Base-by-base conservation (phyloP, 2,329 filamentous ascomycete species). In the Eutypa lata region DNA sequence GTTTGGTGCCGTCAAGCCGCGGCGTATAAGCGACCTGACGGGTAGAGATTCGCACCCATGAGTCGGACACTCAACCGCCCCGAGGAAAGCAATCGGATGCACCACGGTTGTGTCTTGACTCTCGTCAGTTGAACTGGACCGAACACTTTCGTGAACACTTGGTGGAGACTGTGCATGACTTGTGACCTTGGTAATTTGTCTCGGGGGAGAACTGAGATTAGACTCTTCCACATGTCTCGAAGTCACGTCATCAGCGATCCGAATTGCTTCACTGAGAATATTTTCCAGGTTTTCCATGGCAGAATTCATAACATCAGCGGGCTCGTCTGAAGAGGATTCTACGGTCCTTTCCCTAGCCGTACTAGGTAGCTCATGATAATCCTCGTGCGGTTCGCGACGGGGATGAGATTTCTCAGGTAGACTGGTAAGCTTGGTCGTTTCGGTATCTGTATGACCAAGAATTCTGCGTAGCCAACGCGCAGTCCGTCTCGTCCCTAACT, bases 181-280 rank as follows among this genome's bases (percentile, higher is more conserved):
- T 19, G 49, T 50, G 7, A 21, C 46, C 28, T 62, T 53, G 1
- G 57, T 58, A 46, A 55, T 53, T 24, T 59, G 18, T 21, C 55
- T 43, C 33, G 53, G 49, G 24, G 47, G 48, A 24, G 49, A 44
- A 35, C 47, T 51, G 33, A 57, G 57, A 26, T 61, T 47, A 42
- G 50, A 52, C 48, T 64, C 62, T 33, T 64, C 61, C 10, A 53
- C 47, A 57, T 66, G 62, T 28, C 38, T 52, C 26, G 43, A 57
- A 35, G 45, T 47, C 11, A 68, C 71, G 48, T 75, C 68, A 18
- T 72, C 68, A 11, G 75, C 76, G 42, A 80, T 62, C 2, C 68
- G 63, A 8, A 79, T 58, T 11, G 76, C 76, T 60, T 81, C 76
- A 31, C 67, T 71, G 6, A 81, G 60, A 18, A 81, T 70, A 22